These are phyloP conservation scores for Onygenales sp. DNA, from an alignment of 2,329 filamentous ascomycete species.

Conservation along the genomic window DNA sequence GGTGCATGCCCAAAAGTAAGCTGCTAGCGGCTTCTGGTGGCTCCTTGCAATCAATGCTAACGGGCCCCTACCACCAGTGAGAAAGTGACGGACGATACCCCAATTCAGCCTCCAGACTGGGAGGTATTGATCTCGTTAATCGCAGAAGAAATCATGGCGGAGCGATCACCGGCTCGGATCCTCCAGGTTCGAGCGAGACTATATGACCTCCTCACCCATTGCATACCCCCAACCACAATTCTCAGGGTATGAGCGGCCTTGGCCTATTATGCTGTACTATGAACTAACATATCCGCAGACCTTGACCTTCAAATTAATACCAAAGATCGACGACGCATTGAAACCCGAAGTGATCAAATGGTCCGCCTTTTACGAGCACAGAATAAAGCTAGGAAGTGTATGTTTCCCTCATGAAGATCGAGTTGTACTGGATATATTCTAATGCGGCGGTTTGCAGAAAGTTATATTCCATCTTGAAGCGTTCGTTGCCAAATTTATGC, in stretches of 20 bases:
- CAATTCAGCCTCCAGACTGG: constrained; percentile 93
- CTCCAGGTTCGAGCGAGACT: constrained; percentile 82
- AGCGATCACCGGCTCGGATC: constrained; percentile 83
- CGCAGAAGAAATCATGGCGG: constrained; percentile 85
- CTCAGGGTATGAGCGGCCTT: constrained; percentile 51
- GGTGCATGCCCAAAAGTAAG: constrained; percentile 89
- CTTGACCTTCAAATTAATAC: constrained; percentile 84
- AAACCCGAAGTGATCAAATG: constrained; percentile 91
- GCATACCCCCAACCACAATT: constrained; percentile 89
- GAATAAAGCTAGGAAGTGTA: constrained; percentile 72
- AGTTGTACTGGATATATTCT: not conserved
- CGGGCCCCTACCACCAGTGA: constrained; percentile 50
- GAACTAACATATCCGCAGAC: constrained; percentile 39
- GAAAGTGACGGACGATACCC: constrained; percentile 75
- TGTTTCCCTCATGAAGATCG: constrained; percentile 15
- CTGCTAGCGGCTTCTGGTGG: not conserved
- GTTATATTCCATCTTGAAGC: constrained; percentile 97
- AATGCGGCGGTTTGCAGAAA: constrained; percentile 43
- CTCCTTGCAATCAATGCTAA: constrained; percentile 3
- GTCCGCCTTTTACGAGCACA: constrained; percentile 95
- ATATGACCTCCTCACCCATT: constrained; percentile 96
- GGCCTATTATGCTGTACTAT: not conserved
- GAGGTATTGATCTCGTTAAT: constrained; percentile 83
- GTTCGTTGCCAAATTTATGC: constrained; percentile 98
- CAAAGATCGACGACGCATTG: constrained; percentile 75